Percentiles rank a stretch among this genome's conserved stretches.
These are phyloP conservation scores for Phytophthora ohioensis DNA, from an alignment of 352 stramenopile species.

Conservation along the genomic window DNA sequence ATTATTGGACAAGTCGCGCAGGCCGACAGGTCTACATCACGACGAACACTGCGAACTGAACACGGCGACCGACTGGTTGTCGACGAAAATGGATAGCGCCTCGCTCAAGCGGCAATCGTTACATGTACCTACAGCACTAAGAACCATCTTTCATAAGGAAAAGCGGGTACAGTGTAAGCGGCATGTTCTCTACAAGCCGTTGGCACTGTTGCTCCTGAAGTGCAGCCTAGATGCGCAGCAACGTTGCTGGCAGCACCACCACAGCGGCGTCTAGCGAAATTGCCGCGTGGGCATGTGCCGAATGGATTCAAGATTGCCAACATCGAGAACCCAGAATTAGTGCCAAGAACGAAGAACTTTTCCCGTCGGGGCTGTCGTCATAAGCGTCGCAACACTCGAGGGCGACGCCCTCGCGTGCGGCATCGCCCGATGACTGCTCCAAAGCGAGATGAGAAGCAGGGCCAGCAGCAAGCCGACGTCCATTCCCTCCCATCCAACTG, in stretches of 20 bases:
- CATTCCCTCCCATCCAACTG: conserved; percentile 37
- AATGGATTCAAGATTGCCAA: conserved; percentile 9
- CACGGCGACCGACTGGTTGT: conserved; percentile 16
- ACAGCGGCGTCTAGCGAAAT: not conserved
- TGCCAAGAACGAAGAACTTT: not conserved
- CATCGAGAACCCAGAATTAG: not conserved
- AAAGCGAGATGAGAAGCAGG: not conserved
- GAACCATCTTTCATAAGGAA: not conserved
- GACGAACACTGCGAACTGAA: conserved; percentile 20
- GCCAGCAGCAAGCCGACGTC: not conserved
- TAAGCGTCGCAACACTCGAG: conserved; percentile 6
- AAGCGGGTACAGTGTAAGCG: not conserved
- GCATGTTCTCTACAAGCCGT: not conserved
- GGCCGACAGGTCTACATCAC: conserved; percentile 4
- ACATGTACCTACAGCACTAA: not conserved
- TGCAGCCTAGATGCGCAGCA: not conserved
- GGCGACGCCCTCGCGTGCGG: not conserved
- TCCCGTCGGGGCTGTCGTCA: not conserved
- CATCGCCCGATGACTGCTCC: not conserved
- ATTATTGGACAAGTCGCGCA: conserved; percentile 22
- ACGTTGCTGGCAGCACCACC: conserved; percentile 1
- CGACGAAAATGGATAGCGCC: conserved; percentile 8
- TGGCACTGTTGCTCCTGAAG: not conserved
- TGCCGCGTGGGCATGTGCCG: conserved; percentile 1
- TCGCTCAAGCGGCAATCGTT: not conserved